Conservation (phyloP, 345 rosid species). For the Aquilaria malaccensis region DNA sequence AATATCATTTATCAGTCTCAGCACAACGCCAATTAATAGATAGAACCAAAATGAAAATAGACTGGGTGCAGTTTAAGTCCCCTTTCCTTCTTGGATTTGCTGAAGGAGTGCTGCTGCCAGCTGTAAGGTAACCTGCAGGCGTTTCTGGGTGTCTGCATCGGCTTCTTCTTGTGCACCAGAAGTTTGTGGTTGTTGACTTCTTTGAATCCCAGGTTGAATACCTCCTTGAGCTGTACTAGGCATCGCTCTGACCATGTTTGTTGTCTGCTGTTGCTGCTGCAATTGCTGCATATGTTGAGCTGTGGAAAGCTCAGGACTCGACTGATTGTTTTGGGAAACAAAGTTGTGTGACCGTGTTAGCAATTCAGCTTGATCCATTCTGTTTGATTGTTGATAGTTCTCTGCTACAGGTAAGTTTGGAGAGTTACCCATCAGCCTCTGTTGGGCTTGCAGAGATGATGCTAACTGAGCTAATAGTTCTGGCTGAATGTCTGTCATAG, state of each 20-base stretch:
- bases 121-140: conserved; percentile 86
- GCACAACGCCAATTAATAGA: not conserved
- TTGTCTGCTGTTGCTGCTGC: conserved; percentile 41
- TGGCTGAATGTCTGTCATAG: conserved; percentile 41
- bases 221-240: conserved; percentile 21
- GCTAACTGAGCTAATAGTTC: conserved; percentile 71
- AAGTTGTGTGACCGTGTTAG: conserved; percentile 31
- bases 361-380: conserved; percentile 23
- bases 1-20: not conserved
- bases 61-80: conserved; percentile 22
- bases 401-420: conserved; percentile 25
- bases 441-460: conserved; percentile 62
- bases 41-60: not conserved
- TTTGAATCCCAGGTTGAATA: conserved; percentile 22
- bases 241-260: conserved; percentile 17
- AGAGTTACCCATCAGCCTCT: conserved; percentile 33
- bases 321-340: conserved; percentile 31
- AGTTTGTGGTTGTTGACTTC: conserved; percentile 32
- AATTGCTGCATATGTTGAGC: conserved; percentile 44
- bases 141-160: conserved; percentile 80
- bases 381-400: conserved; percentile 22
- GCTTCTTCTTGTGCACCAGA: conserved; percentile 41
- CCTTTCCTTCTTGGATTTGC: conserved; percentile 85
- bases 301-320: conserved; percentile 26
- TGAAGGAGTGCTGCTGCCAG: conserved; percentile 96